Evolutionary conservation across 352 stramenopile genomes (phyloP), one percentile per base, ranked within the genome.

Genomic region (Stramenopiles sp.): DNA sequence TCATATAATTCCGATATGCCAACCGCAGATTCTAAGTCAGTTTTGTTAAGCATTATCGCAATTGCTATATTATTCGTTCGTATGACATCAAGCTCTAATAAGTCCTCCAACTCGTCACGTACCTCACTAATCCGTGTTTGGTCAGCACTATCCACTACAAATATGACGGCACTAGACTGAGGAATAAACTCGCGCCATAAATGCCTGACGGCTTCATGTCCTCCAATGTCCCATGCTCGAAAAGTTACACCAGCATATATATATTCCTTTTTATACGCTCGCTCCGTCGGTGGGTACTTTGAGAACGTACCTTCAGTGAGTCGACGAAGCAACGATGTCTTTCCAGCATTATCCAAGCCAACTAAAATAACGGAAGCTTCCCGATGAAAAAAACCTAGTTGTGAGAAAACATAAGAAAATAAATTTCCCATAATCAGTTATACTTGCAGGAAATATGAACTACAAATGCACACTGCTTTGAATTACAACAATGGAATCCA

Each of bases 151-250:
- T 88, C 71, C 0, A 71, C 60, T 1, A 72, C 61, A 29, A 64
- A 68, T 12, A 69, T 62, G 26, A 69, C 62, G n/a, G 58, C 60
- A 38, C 69, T 53, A 19, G 85, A 98, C 58, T 97, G 96, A 26
- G 78, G 83, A 57, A 95, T 96, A 52, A 96, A 97, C 60, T 76
- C 94, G 48, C 83, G 59, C 87, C 87, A 99, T 57, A 94, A 96
- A 1, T 84, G 84, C 26, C 87, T 76, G 54, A 99, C 97, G 49
- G 63, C 93, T n/a, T 78, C 96, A 62, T 99, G 86, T 17, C 87
- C 87, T 41, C 87, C 85, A 24, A 99, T 55, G 60, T 99, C 87
- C 87, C 87, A 99, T 28, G 97, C 83, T 66, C 93, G 69, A 47
- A 80, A 77, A 38, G 60, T 66, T 22, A 75, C 73, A 59, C 64